Base-by-base conservation (phyloP, 2,329 filamentous ascomycete species). In the Stenocarpella maydis region DNA sequence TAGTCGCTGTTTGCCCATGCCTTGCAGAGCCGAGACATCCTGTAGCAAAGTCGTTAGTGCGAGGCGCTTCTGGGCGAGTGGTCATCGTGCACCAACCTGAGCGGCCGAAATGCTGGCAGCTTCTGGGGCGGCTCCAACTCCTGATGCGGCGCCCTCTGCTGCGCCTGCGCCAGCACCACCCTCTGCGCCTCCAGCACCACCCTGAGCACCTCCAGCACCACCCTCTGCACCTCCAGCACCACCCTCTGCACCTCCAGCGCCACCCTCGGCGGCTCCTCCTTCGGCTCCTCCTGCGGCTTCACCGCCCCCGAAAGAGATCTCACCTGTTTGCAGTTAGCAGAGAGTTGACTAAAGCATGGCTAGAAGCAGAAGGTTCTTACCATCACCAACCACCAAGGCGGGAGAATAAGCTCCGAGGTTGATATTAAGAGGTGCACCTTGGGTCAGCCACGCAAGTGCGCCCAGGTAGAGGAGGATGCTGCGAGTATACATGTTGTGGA, bases 311-410 rank as follows among this genome's bases (percentile, higher is more conserved):
- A 85, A 82, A 67, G 82, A 82, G 69, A 85, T 85, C 34, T 37
- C 34, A 9, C 34, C 34, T 37, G 2, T 9, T 7, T 9, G 12
- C 6, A 37, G 12, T 9, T 2, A 12, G 5, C 9, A 37, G 34
- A 37, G 6, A 37, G 34, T 37, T 37, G 6, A 31, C 31, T 31
- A 4, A 31, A 12, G 9, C 34, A 37, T 7, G 10, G 9, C 6
- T 7, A 37, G 10, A 37, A 9, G 6, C 34, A 37, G 34, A 12
- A 12, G 9, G 2, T 37, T 2, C 75, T 83, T 82, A 77, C 83
- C 83, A 80, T 85, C 83, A 83, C 83, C 83, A 77, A 85, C 83
- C 78, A 85, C 83, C 78, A 85, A 74, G 73, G 83, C 83, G 60
- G 83, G 83, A 47, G 83, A 85, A 74, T 84, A 85, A 39, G 83